These are phyloP conservation scores for Pleurostoma richardsiae DNA, from an alignment of 2,329 filamentous ascomycete species.

Conservation along the genomic window DNA sequence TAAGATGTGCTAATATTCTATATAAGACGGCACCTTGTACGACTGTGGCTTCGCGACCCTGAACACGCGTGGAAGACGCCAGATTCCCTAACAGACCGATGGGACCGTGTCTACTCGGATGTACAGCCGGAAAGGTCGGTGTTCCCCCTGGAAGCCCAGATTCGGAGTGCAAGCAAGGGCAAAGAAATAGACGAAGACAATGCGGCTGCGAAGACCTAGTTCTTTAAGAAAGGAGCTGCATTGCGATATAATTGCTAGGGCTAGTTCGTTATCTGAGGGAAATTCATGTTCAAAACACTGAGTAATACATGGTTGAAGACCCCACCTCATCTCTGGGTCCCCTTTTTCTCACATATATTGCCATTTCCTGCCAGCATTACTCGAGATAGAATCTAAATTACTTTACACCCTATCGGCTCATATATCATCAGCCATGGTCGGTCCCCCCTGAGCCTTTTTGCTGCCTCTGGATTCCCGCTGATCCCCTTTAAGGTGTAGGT, in stretches of 20 bases:
- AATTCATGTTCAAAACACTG: too few relatives aligned
- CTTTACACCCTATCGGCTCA: too few relatives aligned
- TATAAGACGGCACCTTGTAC: constrained; percentile 39
- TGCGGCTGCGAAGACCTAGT: background rate
- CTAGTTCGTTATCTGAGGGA: too few relatives aligned
- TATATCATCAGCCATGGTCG: too few relatives aligned
- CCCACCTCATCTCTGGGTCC: too few relatives aligned
- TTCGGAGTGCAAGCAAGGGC: constrained; percentile 32
- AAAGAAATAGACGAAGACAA: background rate
- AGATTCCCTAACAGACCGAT: constrained; percentile 35
- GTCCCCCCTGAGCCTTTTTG: too few relatives aligned
- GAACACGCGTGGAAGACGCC: constrained; percentile 45
- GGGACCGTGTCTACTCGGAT: constrained; percentile 47
- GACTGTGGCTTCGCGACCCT: constrained; percentile 44
- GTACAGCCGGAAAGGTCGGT: constrained; percentile 46
- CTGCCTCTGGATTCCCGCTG: too few relatives aligned
- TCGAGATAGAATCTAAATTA: too few relatives aligned
- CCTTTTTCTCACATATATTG: too few relatives aligned
- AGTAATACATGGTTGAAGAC: too few relatives aligned
- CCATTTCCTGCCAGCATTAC: too few relatives aligned
- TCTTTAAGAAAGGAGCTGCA: background rate
- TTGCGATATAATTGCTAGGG: background rate
- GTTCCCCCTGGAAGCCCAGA: constrained; percentile 51
- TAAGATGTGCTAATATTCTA: background rate
- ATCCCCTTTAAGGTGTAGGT: too few relatives aligned